Percentiles rank a stretch among this genome's conserved stretches.
phyloP scores from a whole-genome alignment of 371 early-diverging fungal genomes.

The Zopfochytrium polystomum region DNA sequence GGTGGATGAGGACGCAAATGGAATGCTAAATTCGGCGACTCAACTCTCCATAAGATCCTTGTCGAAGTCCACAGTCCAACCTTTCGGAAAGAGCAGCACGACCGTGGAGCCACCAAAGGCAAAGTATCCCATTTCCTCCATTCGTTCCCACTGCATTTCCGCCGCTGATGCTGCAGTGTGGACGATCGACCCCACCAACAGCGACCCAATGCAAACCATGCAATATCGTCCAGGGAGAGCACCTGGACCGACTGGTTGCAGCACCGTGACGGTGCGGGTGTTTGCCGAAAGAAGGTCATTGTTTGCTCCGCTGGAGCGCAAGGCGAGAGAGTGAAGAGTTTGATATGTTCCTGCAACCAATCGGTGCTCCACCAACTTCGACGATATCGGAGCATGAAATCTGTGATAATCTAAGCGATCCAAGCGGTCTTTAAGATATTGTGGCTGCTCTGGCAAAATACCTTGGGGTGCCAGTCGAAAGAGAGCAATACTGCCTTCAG shows the following conservation, averaged over 20 bases:
- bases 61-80: constrained; percentile 62
- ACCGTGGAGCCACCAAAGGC: constrained; percentile 68
- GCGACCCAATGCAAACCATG: constrained; percentile 72
- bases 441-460: too few relatives aligned
- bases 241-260: too few relatives aligned
- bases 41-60: constrained; percentile 60
- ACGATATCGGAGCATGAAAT: too few relatives aligned
- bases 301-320: too few relatives aligned
- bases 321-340: constrained; percentile 87
- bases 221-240: constrained; percentile 34
- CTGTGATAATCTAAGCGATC: too few relatives aligned
- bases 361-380: too few relatives aligned
- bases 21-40: too few relatives aligned
- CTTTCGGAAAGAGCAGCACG: constrained; percentile 67
- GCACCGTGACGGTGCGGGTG: constrained; percentile 65
- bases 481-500: constrained; percentile 68
- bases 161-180: constrained; percentile 58
- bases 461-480: constrained; percentile 81
- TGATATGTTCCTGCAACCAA: constrained; percentile 77
- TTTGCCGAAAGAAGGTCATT: constrained; percentile 86
- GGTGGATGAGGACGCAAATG: too few relatives aligned
- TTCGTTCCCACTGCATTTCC: constrained; percentile 54
- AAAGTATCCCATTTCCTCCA: constrained; percentile 77
- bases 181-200: constrained; percentile 87
- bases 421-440: too few relatives aligned